Evolutionary conservation across 1,284 basidiomycete species (phyloP).

Genomic region (Apiotrichum montevideense): DNA sequence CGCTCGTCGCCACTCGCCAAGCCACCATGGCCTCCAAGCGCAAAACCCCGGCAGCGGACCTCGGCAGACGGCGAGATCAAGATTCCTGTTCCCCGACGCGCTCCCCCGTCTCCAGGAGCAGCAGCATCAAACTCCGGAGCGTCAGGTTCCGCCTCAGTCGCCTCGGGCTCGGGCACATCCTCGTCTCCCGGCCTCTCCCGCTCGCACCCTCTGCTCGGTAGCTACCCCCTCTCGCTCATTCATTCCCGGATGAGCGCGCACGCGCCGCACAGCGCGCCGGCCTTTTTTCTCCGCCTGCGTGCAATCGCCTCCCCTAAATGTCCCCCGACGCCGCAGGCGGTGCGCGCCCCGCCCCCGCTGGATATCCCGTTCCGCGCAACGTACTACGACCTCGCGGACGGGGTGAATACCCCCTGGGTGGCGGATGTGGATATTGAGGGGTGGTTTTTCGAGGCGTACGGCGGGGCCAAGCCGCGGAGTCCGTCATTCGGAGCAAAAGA

Average conservation of each 20-base stretch:
- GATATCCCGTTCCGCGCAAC: slow-evolving; percentile 40
- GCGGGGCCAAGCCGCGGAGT: neutral
- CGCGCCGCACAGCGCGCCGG: slow-evolving; percentile 23
- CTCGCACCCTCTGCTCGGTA: slow-evolving; percentile 38
- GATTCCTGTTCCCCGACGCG: neutral
- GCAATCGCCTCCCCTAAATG: slow-evolving; percentile 5
- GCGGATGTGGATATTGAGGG: slow-evolving; percentile 40
- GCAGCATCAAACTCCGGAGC: neutral
- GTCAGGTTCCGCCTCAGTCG: neutral
- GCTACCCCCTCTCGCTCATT: slow-evolving; percentile 37
- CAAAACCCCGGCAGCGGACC: neutral
- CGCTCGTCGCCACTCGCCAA: slow-evolving; percentile 4
- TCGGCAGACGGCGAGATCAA: neutral
- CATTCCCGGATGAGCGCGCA: slow-evolving; percentile 41
- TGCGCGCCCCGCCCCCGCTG: slow-evolving; percentile 25
- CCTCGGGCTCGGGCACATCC: neutral
- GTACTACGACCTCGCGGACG: slow-evolving; percentile 38
- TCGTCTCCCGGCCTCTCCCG: slow-evolving; percentile 25
- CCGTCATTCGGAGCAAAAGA: too few species aligned
- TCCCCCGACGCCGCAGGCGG: slow-evolving; percentile 21
- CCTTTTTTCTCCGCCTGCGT: slow-evolving; percentile 27
- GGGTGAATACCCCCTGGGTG: slow-evolving; percentile 39
- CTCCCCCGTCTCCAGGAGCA: neutral
- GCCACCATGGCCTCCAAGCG: neutral
- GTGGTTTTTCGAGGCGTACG: slow-evolving; percentile 25